Base-by-base conservation (phyloP, 345 rosid species). In the Eucalyptus shirleyi region DNA sequence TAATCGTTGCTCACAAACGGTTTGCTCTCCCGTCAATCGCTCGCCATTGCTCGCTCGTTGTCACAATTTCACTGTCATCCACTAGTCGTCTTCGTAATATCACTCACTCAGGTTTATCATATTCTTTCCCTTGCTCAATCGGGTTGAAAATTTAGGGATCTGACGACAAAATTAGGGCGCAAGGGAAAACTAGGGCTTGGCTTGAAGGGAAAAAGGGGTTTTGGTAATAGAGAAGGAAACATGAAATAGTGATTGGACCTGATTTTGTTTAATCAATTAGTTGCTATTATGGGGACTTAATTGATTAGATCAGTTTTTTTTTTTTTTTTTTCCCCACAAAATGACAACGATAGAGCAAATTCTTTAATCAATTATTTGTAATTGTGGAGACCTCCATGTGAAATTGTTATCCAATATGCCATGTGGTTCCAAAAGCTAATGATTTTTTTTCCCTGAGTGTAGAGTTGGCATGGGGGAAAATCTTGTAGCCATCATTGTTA, bases 1-100 rank as follows among this genome's bases (percentile, higher is more conserved):
- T 12, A 0, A 60, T 11, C 0, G 8, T 60, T 1, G 8, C 32
- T 60, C 1, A 1, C 0, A 2, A 53, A 53, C 2, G 2, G 11
- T 21, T 53, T 53, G 59, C 1, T 21, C 1, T 53, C 26, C 4
- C 11, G 5, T 53, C 26, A 21, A 53, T 60, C 1, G 4, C 4
- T 2, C 2, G 2, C 34, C 32, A 13, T 60, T 30, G n/a, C 69
- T 60, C 8, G 1, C 69, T 28, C 7, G 3, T 28, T 59, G 4
- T 60, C n/a, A 12, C 65, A 26, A 12, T 60, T 28, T 60, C 1
- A 0, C 67, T 28, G 0, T 26, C n/a, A 24, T 59, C 6, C 0
- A 2, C 15, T 2, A 60, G 2, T 28, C 34, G 1, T 60, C 62
- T 56, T 24, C 0, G 13, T 56, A 56, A 56, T 23, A 23, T 24